Evolutionary conservation across 2,329 filamentous ascomycete species (phyloP), one percentile per base, ranked within the genome.

Genomic region (Dothiorella sarmentorum): DNA sequence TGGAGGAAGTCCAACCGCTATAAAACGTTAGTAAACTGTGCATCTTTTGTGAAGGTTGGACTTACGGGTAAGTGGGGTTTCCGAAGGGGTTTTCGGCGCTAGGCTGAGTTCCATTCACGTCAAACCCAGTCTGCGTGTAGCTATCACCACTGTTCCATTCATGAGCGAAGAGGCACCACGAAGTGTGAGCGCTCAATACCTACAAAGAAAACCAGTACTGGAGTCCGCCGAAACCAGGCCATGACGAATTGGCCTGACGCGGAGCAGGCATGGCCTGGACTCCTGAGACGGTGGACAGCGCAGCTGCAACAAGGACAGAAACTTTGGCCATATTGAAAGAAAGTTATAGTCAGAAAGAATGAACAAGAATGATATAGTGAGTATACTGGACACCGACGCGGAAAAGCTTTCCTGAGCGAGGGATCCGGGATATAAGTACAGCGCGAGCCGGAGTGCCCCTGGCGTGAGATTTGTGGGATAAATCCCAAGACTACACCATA

Each of bases 101-200:
- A 1, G 85, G 84, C 35, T 83, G 78, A 0, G 75, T 69, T 20
- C 76, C 74, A 10, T 71, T 77, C 40, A 79, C 72, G 60, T 85
- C 72, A 70, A 88, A 88, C 7, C 80, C 80, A 2, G 82, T 85
- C 61, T 80, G 78, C 1, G 82, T 82, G 70, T 85, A 86, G 2
- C 81, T 85, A 65, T 86, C 81, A 40, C 83, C 83, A 63, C 80
- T 82, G 56, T 5, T 42, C 17, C n/a, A 37, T 20, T 37, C 7
- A 44, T 51, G 18, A 52, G 26, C 9, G 6, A 58, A 7, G 6
- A 58, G 5, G 6, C 17, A 15, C 27, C 5, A 17, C 22, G 26
- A 37, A 10, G 27, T 31, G 17, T 9, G 4, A 29, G 24, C 4
- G 6, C 11, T 15, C 47, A 29, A 22, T 10, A 56, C 63, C 49